phyloP scores from a whole-genome alignment of 1,284 basidiomycete genomes.

The Golubevia pallescens region DNA sequence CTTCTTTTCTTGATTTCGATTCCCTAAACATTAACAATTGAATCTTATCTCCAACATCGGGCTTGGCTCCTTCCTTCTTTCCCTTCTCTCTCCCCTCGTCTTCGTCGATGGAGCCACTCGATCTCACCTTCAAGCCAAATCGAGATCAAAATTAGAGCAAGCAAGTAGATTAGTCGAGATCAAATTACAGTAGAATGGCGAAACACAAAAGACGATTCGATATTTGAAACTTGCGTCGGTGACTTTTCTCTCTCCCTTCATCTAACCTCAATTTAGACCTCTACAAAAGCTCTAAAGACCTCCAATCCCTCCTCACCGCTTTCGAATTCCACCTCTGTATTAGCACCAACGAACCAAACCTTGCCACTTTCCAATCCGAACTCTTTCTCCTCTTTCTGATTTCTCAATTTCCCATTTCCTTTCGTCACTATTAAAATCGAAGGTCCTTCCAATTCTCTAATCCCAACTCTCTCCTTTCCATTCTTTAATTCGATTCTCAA shows the following conservation, averaged over 20 bases:
- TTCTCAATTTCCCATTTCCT: constrained; percentile 21
- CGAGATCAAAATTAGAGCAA: too few species aligned
- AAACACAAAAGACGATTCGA: too few species aligned
- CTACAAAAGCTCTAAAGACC: constrained; percentile 18
- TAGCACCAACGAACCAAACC: constrained; percentile 39
- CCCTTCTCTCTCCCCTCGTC: too few species aligned
- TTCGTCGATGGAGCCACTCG: too few species aligned
- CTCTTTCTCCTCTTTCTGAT: not conserved
- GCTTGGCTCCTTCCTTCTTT: too few species aligned
- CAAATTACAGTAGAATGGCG: too few species aligned
- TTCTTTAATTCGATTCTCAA: constrained; percentile 17
- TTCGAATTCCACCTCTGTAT: constrained; percentile 13
- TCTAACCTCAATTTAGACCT: constrained; percentile 8
- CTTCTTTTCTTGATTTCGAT: not conserved
- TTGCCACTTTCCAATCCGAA: constrained; percentile 18
- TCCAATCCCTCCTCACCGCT: constrained; percentile 1
- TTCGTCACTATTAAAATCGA: constrained; percentile 37
- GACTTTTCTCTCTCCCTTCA: constrained; percentile 18
- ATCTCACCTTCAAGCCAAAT: too few species aligned
- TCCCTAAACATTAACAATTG: too few species aligned
- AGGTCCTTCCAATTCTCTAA: constrained; percentile 29
- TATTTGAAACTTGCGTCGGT: too few species aligned
- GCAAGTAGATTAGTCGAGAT: too few species aligned
- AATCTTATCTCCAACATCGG: too few species aligned
- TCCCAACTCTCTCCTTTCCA: constrained; percentile 7